A percentile compares a stretch with the other conserved stretches of the same genome.
phyloP scores from a whole-genome alignment of 768 basidiomycete species.

The Phaffia australis region DNA sequence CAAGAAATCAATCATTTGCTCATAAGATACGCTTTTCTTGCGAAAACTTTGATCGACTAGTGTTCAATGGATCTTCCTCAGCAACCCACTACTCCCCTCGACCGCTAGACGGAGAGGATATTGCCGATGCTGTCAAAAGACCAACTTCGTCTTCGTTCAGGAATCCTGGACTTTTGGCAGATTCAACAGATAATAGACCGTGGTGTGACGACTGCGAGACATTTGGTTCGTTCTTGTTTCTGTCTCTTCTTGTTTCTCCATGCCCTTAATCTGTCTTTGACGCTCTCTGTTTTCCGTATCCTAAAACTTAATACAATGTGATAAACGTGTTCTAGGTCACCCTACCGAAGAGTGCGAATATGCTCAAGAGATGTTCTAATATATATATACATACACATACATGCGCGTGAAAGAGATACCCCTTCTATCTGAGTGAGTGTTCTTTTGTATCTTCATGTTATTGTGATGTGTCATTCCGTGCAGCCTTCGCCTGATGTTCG shows the following conservation, averaged over 20 bases:
- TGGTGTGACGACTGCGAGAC: slow-evolving; percentile 75
- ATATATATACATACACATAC: no score
- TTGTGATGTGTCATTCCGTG: no score
- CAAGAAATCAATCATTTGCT: neutral
- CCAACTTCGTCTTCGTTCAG: slow-evolving; percentile 37
- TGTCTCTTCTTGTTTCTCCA: neutral
- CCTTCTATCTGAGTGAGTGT: no score
- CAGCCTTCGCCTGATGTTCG: no score
- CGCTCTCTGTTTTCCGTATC: no score
- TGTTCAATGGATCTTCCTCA: slow-evolving; percentile 35
- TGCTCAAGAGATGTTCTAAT: slow-evolving; percentile 75
- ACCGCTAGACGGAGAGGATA: slow-evolving; percentile 10
- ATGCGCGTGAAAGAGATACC: no score
- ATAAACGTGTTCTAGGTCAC: no score
- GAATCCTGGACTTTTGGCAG: neutral
- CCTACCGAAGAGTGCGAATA: slow-evolving; percentile 66
- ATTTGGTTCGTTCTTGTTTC: neutral
- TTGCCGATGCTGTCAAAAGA: slow-evolving; percentile 20
- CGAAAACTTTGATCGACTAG: slow-evolving; percentile 34
- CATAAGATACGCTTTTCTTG: neutral
- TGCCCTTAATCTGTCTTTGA: no score
- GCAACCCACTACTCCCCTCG: slow-evolving; percentile 19
- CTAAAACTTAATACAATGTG: no score
- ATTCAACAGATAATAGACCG: neutral
- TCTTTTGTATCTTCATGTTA: no score